phyloP scores from a whole-genome alignment of 768 basidiomycete genomes.

The Suillus hirtellus region DNA sequence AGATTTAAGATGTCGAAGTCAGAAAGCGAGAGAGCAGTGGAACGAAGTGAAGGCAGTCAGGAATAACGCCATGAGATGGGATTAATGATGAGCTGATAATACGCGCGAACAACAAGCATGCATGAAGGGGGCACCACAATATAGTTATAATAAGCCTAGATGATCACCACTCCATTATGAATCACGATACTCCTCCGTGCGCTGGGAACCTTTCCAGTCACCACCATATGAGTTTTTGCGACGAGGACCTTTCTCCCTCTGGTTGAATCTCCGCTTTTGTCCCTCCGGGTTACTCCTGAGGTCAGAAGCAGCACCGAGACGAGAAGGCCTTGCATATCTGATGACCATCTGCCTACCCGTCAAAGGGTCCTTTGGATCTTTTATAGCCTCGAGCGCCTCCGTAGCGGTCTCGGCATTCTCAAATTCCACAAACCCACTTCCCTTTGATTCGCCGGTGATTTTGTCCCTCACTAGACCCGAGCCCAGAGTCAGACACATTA shows the following conservation, averaged over 20 bases:
- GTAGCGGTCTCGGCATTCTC: conserved; percentile 43
- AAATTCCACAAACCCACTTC: conserved; percentile 57
- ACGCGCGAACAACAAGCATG: neutral
- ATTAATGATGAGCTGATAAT: conserved; percentile 1
- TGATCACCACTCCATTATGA: neutral
- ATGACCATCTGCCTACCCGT: conserved; percentile 12
- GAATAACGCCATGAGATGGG: neutral
- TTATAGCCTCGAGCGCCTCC: conserved; percentile 45
- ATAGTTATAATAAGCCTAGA: neutral
- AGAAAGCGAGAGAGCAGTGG: neutral
- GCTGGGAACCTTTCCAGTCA: conserved; percentile 2
- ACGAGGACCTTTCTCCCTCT: neutral
- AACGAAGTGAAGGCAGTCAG: neutral
- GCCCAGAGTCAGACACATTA: neutral
- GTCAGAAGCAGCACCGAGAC: neutral
- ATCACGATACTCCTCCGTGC: conserved; percentile 4
- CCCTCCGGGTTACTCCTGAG: neutral
- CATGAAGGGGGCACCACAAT: neutral
- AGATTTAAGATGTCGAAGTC: neutral
- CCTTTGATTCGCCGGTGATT: conserved; percentile 30
- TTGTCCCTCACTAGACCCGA: conserved; percentile 32
- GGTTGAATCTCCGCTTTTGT: neutral
- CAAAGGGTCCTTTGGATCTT: conserved; percentile 22
- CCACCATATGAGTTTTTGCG: neutral
- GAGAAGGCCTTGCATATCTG: conserved; percentile 21